phyloP scores from a whole-genome alignment of 805 yeast genomes.

The Yueomyces sinensis region DNA sequence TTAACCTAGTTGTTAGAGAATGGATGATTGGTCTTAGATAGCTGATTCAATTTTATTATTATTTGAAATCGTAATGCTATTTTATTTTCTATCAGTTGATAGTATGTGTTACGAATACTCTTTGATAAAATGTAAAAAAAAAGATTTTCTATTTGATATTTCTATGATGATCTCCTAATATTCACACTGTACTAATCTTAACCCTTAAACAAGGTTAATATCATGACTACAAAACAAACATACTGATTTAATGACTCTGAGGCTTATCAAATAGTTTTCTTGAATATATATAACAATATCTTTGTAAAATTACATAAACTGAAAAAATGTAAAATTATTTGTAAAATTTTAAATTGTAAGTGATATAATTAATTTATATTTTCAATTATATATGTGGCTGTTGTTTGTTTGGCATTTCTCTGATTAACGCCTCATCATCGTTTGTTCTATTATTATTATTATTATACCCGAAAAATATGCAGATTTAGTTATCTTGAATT shows the following conservation, averaged over 20 bases:
- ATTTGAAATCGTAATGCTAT: background rate
- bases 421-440: too few relatives aligned
- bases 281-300: too few relatives aligned
- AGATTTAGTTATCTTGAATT: too few relatives aligned
- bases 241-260: conserved; percentile 31
- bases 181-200: conserved; percentile 29
- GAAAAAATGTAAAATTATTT: too few relatives aligned
- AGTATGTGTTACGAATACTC: background rate
- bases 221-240: conserved; percentile 24
- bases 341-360: too few relatives aligned
- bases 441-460: too few relatives aligned
- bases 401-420: too few relatives aligned
- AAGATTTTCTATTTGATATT: background rate
- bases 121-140: background rate
- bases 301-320: too few relatives aligned
- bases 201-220: conserved; percentile 10
- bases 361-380: too few relatives aligned
- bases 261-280: too few relatives aligned
- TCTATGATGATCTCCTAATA: conserved; percentile 13
- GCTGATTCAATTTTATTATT: conserved; percentile 19
- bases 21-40: conserved; percentile 30
- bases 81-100: background rate
- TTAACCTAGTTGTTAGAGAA: conserved; percentile 17
- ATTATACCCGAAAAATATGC: too few relatives aligned
- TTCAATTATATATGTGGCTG: too few relatives aligned